Conservation (phyloP, 1,284 basidiomycete species). For the Melampsora americana region DNA sequence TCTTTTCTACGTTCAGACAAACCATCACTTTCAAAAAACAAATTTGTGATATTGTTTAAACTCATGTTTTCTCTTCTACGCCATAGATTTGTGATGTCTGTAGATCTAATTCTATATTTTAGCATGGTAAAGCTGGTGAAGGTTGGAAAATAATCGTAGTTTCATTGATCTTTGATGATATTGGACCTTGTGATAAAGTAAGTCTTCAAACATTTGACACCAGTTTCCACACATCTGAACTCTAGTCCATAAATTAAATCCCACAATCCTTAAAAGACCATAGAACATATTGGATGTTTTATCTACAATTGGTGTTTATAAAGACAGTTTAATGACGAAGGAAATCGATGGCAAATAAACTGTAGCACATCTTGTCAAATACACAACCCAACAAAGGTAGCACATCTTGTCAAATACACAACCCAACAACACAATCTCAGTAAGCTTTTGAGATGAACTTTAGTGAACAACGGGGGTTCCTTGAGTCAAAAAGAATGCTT, state of each 20-base stretch:
- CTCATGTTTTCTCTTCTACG: constrained; percentile 82
- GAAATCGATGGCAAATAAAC: constrained; percentile 82
- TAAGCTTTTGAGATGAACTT: too few relatives aligned
- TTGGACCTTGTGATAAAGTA: constrained; percentile 88
- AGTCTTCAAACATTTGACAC: constrained; percentile 74
- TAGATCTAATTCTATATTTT: constrained; percentile 95
- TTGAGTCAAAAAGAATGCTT: too few relatives aligned
- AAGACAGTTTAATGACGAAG: constrained; percentile 88
- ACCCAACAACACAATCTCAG: too few relatives aligned
- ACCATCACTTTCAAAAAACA: neutral
- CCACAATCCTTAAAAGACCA: constrained; percentile 62
- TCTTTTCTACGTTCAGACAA: neutral
- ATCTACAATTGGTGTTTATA: constrained; percentile 57
- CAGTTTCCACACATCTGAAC: neutral
- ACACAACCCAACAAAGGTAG: constrained; percentile 58
- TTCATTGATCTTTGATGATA: constrained; percentile 83
- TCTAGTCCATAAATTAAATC: too few relatives aligned
- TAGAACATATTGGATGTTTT: constrained; percentile 72
- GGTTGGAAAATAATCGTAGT: constrained; percentile 92
- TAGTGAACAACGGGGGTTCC: too few relatives aligned
- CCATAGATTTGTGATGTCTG: constrained; percentile 98
- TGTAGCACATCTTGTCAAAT: constrained; percentile 75
- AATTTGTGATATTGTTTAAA: constrained; percentile 58
- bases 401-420: too few relatives aligned
- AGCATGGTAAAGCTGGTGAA: constrained; percentile 60